phyloP scores from a whole-genome alignment of 805 yeast species.

The Saccharomycopsis sp. region DNA sequence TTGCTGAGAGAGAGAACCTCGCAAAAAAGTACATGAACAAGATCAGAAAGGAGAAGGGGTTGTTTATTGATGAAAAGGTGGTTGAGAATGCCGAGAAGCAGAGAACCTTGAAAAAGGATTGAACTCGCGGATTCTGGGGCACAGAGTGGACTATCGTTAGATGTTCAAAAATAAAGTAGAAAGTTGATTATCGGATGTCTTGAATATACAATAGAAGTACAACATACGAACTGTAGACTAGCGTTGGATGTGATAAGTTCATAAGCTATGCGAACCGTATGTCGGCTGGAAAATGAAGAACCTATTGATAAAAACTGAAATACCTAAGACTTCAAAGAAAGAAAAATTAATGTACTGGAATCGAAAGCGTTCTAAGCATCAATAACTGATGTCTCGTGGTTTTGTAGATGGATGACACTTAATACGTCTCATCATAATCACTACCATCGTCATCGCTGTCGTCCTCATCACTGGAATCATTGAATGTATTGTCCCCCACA shows the following conservation, averaged over 20 bases:
- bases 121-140: background rate
- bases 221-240: too few relatives aligned
- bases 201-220: too few relatives aligned
- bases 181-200: too few relatives aligned
- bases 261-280: too few relatives aligned
- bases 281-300: too few relatives aligned
- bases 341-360: too few relatives aligned
- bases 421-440: background rate
- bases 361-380: too few relatives aligned
- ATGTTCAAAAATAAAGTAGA: background rate
- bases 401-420: background rate
- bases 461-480: background rate
- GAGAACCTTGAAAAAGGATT: conserved; percentile 74
- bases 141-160: too few relatives aligned
- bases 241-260: too few relatives aligned
- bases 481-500: background rate
- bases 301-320: too few relatives aligned
- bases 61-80: conserved; percentile 83
- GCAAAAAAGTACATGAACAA: conserved; percentile 82
- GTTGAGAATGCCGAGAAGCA: conserved; percentile 92
- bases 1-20: conserved; percentile 85
- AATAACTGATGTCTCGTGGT: background rate
- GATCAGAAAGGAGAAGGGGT: conserved; percentile 80
- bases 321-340: too few relatives aligned
- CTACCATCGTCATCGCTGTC: background rate